Evolutionary conservation across 768 basidiomycete species (phyloP).

Genomic region (Tylopilus subfusipes): DNA sequence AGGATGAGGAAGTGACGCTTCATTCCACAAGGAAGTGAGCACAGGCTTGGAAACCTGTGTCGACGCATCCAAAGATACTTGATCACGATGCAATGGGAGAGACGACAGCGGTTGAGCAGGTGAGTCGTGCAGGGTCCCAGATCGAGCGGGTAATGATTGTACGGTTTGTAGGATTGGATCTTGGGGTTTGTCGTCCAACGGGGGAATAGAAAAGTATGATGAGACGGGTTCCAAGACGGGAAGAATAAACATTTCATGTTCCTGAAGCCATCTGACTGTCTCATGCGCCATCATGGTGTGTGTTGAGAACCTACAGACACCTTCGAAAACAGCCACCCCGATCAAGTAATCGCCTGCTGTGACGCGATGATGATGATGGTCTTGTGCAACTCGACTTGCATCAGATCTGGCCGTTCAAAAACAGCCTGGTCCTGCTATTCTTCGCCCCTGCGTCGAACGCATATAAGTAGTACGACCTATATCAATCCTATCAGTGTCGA

Average conservation of each 20-base stretch:
- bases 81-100: not conserved
- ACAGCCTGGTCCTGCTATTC: too few species aligned
- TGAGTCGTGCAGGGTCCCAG: not conserved
- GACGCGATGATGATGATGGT: not conserved
- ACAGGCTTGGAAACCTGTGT: not conserved
- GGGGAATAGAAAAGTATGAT: constrained; percentile 59
- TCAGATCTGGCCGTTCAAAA: too few species aligned
- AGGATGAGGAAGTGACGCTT: constrained; percentile 4
- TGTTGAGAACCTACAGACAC: not conserved
- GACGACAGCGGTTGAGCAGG: not conserved
- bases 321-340: not conserved
- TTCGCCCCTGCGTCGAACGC: too few species aligned
- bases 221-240: constrained; percentile 38
- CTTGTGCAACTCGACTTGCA: too few species aligned
- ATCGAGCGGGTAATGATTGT: constrained; percentile 20
- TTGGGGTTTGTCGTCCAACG: constrained; percentile 67
- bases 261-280: constrained; percentile 11
- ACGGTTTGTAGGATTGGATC: constrained; percentile 71
- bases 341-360: not conserved
- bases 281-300: not conserved
- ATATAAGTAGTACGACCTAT: too few species aligned
- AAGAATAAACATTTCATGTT: constrained; percentile 18
- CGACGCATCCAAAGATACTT: not conserved
- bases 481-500: too few species aligned
- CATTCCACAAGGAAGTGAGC: constrained; percentile 20